Evolutionary conservation across 2,329 filamentous ascomycete species (phyloP).

Genomic region (Scytalidium sp.): DNA sequence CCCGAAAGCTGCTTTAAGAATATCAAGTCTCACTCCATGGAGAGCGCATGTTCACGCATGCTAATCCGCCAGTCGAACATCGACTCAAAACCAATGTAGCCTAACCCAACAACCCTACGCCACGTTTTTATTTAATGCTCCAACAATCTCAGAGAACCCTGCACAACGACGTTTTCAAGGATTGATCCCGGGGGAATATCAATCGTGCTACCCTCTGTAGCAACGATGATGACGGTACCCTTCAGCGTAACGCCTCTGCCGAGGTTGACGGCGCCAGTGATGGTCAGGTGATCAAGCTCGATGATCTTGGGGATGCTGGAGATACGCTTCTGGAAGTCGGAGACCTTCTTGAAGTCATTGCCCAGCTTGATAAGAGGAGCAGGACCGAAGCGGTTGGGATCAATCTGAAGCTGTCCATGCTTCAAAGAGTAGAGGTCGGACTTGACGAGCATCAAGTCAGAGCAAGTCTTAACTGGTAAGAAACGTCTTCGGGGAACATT

Average conservation of each 20-base stretch:
- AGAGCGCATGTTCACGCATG: background rate
- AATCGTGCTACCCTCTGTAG: constrained; percentile 95
- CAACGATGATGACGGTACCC: constrained; percentile 98
- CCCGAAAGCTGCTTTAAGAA: background rate
- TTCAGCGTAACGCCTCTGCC: constrained; percentile 94
- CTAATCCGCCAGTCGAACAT: background rate
- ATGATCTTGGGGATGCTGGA: constrained; percentile 86
- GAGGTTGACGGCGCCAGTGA: constrained; percentile 95
- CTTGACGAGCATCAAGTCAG: constrained; percentile 99
- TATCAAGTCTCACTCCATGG: background rate
- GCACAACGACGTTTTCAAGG: constrained; percentile 97
- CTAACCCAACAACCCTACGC: background rate
- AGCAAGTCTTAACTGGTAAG: constrained; percentile 99
- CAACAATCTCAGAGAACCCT: constrained; percentile 81
- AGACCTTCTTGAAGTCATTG: constrained; percentile 99
- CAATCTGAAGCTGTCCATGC: constrained; percentile 97
- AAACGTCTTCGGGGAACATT: constrained; percentile 97
- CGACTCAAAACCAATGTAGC: background rate
- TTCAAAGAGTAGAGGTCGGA: constrained; percentile 98
- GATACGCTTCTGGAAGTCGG: constrained; percentile 88
- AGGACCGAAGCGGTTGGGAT: constrained; percentile 92
- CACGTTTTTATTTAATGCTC: constrained; percentile 54
- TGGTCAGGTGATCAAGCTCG: constrained; percentile 91
- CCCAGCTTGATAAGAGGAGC: constrained; percentile 98
- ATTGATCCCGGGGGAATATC: constrained; percentile 96